These are phyloP conservation scores for Mortierella polycephala DNA, from an alignment of 371 early-diverging fungal species.

Conservation along the genomic window DNA sequence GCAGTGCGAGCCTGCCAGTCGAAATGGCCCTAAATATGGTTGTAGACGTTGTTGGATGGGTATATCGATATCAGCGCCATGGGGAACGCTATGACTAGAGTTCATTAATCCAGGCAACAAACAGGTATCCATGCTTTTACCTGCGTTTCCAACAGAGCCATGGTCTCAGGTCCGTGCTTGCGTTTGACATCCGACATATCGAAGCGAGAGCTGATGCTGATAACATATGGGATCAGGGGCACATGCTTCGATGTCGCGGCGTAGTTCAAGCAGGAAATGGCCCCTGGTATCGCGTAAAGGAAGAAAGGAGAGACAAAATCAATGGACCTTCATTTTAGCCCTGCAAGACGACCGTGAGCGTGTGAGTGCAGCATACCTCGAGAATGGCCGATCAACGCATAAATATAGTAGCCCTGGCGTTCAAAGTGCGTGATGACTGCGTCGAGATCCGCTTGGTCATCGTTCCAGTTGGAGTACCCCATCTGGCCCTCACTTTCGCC, in stretches of 20 bases:
- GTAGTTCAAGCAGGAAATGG: slow-evolving; percentile 64
- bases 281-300: slow-evolving; percentile 52
- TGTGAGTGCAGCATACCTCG: slow-evolving; percentile 11
- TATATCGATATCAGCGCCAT: no score
- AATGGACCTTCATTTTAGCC: background rate
- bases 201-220: slow-evolving; percentile 67
- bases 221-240: slow-evolving; percentile 51
- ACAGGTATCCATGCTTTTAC: slow-evolving; percentile 4
- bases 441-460: slow-evolving; percentile 65
- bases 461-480: slow-evolving; percentile 62
- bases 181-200: slow-evolving; percentile 58
- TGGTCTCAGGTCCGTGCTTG: slow-evolving; percentile 37
- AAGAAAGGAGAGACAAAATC: background rate
- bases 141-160: slow-evolving; percentile 47
- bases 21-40: slow-evolving; percentile 38
- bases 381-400: slow-evolving; percentile 58
- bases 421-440: slow-evolving; percentile 66
- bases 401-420: slow-evolving; percentile 65
- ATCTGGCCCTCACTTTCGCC: slow-evolving; percentile 66
- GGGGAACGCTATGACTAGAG: no score
- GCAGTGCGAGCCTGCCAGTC: slow-evolving; percentile 45
- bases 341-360: no score
- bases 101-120: no score
- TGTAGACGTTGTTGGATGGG: no score
- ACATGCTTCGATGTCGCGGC: slow-evolving; percentile 58